Evolutionary conservation across 306 rosid genomes (phyloP).

Genomic region (Cucurbita moschata): DNA sequence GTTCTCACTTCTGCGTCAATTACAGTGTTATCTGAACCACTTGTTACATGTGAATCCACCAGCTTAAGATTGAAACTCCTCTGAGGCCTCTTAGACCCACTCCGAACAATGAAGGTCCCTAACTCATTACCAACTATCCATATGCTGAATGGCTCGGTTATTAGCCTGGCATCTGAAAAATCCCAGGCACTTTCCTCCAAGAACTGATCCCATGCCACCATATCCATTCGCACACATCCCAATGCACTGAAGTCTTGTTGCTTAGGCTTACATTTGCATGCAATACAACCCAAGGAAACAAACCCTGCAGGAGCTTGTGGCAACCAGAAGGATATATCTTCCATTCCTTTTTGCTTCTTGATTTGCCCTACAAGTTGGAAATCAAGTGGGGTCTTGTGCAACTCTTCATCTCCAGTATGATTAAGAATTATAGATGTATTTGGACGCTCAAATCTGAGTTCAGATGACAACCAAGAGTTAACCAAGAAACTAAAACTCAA

Average conservation of each 20-base stretch:
- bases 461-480: slow-evolving; percentile 7
- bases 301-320: slow-evolving; percentile 95
- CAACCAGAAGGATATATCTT: slow-evolving; percentile 69
- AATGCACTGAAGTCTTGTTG: slow-evolving; percentile 51
- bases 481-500: slow-evolving; percentile 4
- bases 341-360: slow-evolving; percentile 83
- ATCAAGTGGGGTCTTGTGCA: slow-evolving; percentile 58
- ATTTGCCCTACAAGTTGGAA: slow-evolving; percentile 74
- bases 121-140: slow-evolving; percentile 84
- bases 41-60: slow-evolving; percentile 48
- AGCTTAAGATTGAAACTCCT: slow-evolving; percentile 81
- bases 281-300: slow-evolving; percentile 84
- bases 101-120: slow-evolving; percentile 70
- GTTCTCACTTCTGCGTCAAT: slow-evolving; percentile 73
- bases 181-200: slow-evolving; percentile 87
- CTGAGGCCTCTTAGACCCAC: slow-evolving; percentile 85
- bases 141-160: slow-evolving; percentile 50
- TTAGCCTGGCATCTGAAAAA: slow-evolving; percentile 55
- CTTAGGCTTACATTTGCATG: slow-evolving; percentile 68
- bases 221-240: slow-evolving; percentile 78
- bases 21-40: slow-evolving; percentile 57
- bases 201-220: slow-evolving; percentile 75
- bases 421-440: slow-evolving; percentile 68
- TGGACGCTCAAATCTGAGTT: slow-evolving; percentile 80
- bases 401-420: slow-evolving; percentile 51